A percentile compares a stretch with the other conserved stretches of the same genome.
These are phyloP conservation scores for Irpex lacteus DNA, from an alignment of 1,284 basidiomycete species.

Conservation along the genomic window DNA sequence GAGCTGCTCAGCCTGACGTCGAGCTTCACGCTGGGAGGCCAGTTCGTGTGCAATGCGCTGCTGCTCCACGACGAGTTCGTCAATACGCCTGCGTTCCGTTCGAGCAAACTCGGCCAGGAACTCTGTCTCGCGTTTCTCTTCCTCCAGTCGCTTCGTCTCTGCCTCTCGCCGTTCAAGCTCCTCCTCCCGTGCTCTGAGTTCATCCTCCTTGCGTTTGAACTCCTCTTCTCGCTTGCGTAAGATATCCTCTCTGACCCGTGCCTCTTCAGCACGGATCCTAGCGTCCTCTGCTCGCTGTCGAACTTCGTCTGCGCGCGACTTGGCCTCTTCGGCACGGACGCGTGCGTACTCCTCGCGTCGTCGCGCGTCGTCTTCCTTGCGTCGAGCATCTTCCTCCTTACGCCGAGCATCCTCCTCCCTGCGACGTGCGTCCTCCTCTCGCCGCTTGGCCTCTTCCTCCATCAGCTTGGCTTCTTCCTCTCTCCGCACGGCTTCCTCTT, in stretches of 20 bases:
- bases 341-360: constrained; percentile 11
- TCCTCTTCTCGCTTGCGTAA: constrained; percentile 15
- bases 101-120: constrained; percentile 6
- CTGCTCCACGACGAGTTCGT: constrained; percentile 11
- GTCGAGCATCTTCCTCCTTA: constrained; percentile 26
- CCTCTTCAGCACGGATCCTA: constrained; percentile 19
- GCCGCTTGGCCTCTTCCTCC: constrained; percentile 10
- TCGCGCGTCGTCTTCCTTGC: constrained; percentile 23
- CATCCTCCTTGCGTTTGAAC: constrained; percentile 16
- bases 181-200: constrained; percentile 11
- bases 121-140: constrained; percentile 8
- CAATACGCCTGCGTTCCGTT: neutral
- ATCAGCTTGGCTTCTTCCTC: constrained; percentile 12
- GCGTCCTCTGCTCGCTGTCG: constrained; percentile 1
- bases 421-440: constrained; percentile 18
- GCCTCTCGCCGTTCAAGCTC: constrained; percentile 9
- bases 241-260: constrained; percentile 13
- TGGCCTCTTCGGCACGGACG: constrained; percentile 15
- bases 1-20: constrained; percentile 6
- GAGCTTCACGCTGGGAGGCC: constrained; percentile 2
- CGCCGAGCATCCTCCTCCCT: constrained; percentile 21
- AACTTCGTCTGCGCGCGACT: neutral
- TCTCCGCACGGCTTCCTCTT: constrained; percentile 17
- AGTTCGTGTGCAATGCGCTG: constrained; percentile 7
- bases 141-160: constrained; percentile 15